Percentiles rank a stretch among this genome's conserved stretches.
phyloP scores from a whole-genome alignment of 1,284 basidiomycete species.

The Cryptococcus jaspeensis region DNA sequence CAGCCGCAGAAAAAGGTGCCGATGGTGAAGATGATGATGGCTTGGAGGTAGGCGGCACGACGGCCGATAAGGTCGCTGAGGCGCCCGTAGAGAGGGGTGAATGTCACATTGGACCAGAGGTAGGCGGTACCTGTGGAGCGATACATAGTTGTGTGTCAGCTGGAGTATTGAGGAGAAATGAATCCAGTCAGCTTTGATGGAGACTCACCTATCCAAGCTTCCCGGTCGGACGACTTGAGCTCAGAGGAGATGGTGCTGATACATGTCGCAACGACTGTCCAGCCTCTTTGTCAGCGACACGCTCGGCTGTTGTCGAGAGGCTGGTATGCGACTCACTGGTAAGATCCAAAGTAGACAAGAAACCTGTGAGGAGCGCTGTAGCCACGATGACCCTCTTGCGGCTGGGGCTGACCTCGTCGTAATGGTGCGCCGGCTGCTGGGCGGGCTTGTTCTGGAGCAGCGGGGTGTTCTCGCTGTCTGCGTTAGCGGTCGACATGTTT shows the following conservation, averaged over 20 bases:
- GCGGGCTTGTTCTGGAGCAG: constrained; percentile 6
- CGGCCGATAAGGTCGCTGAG: constrained; percentile 31
- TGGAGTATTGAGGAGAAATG: not conserved
- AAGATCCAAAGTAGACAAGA: constrained; percentile 26
- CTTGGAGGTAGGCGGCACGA: constrained; percentile 23
- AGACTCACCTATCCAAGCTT: constrained; percentile 30
- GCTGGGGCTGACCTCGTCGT: not conserved
- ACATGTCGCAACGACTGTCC: constrained; percentile 32
- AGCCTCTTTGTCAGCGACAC: not conserved
- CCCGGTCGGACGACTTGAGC: constrained; percentile 26
- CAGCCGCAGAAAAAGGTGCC: constrained; percentile 26
- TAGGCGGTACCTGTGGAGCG: constrained; percentile 23
- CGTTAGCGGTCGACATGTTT: too few relatives aligned
- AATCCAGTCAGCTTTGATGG: not conserved
- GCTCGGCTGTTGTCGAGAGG: not conserved
- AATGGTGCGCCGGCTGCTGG: not conserved
- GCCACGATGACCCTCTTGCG: constrained; percentile 22
- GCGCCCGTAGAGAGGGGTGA: constrained; percentile 35
- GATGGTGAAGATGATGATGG: constrained; percentile 26
- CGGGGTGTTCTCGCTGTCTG: constrained; percentile 9
- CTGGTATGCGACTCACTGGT: constrained; percentile 19
- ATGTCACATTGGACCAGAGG: constrained; percentile 32
- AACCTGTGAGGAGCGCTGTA: constrained; percentile 24
- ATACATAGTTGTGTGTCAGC: not conserved
- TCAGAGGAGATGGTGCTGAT: constrained; percentile 32